These are phyloP conservation scores for Escallonia rubra DNA, from an alignment of 129 eudicot genomes.

Conservation along the genomic window DNA sequence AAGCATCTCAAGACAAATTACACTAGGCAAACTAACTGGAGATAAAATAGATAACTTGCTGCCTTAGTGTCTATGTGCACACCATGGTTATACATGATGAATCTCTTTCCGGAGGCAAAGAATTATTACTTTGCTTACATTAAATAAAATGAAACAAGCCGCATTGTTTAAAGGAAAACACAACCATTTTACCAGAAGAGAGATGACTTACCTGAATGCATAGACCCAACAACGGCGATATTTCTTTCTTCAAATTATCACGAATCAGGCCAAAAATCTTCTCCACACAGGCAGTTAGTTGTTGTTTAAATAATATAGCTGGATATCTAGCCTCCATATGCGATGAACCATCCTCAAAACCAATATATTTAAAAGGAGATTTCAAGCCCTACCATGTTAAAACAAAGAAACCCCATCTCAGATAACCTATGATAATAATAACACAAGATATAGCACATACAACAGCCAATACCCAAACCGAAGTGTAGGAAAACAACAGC, in stretches of 20 bases:
- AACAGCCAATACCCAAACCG: background rate
- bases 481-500: background rate
- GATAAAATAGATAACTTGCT: no score
- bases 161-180: background rate
- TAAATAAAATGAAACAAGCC: background rate
- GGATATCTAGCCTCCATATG: constrained; percentile 94
- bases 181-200: background rate
- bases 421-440: constrained; percentile 1
- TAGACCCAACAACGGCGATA: constrained; percentile 69
- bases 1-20: no score
- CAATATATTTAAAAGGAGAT: constrained; percentile 67
- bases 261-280: constrained; percentile 96
- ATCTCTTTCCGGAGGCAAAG: no score
- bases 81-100: no score
- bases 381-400: constrained; percentile 43
- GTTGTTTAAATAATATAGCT: constrained; percentile 91
- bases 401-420: background rate
- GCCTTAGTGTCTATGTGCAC: no score
- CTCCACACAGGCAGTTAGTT: constrained; percentile 93
- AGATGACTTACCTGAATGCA: constrained; percentile 79
- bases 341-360: constrained; percentile 75
- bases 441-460: background rate
- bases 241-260: constrained; percentile 98
- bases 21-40: no score
- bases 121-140: background rate